A percentile compares a stretch with the other conserved stretches of the same genome.
Conservation (phyloP, 176 grass and related monocot genomes). For the Leersia perrieri region DNA sequence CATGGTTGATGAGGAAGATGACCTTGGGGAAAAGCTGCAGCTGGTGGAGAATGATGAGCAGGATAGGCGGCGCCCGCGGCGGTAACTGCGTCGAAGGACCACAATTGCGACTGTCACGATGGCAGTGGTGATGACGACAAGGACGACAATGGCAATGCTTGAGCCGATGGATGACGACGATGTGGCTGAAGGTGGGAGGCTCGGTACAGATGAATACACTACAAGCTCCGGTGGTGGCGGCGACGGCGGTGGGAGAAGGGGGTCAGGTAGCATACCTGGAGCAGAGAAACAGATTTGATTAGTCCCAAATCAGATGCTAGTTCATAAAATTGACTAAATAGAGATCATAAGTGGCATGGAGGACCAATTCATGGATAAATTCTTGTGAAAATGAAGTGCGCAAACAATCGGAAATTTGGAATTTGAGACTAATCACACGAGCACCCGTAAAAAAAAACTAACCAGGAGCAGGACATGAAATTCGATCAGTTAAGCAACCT, state of each 20-base stretch:
- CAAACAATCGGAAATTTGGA: neutral
- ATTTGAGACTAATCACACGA: neutral
- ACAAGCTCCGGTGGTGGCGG: neutral
- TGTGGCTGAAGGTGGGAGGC: neutral
- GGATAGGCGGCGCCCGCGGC: neutral
- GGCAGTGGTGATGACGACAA: neutral
- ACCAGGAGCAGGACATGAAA: neutral
- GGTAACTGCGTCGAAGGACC: slow-evolving; percentile 2
- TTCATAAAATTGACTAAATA: neutral
- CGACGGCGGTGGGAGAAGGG: neutral
- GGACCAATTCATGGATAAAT: neutral
- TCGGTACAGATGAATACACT: slow-evolving; percentile 8
- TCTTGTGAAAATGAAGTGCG: neutral
- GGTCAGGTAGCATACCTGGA: slow-evolving; percentile 42
- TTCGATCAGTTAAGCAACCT: neutral
- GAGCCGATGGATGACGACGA: slow-evolving; percentile 26
- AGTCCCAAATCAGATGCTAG: neutral
- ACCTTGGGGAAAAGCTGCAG: slow-evolving; percentile 11
- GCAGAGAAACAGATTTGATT: neutral
- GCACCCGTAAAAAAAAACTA: no score
- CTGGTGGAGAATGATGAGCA: slow-evolving; percentile 2
- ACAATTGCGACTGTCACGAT: neutral
- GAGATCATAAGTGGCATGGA: neutral
- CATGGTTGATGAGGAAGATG: neutral
- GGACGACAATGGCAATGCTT: slow-evolving; percentile 20